Percentiles rank a stretch among this genome's conserved stretches.
Evolutionary conservation across 1,284 basidiomycete genomes (phyloP).

Genomic region (Microbotryum saponariae): DNA sequence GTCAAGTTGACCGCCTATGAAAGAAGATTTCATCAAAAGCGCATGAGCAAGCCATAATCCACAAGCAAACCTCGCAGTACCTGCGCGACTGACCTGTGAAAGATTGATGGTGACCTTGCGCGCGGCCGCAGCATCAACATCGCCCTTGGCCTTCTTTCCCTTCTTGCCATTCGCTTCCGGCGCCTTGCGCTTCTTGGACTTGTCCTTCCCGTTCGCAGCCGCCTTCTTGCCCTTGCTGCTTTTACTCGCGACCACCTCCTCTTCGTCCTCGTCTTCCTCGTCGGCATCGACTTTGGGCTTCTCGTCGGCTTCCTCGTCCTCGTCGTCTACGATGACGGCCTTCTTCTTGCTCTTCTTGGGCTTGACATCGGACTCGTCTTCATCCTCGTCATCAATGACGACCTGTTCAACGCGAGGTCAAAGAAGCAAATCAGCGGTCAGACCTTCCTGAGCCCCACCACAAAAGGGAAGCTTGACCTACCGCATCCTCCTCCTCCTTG

Average conservation of each 20-base stretch:
- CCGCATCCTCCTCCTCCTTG: slow-evolving; percentile 23
- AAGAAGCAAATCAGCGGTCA: background rate
- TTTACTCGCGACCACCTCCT: slow-evolving; percentile 21
- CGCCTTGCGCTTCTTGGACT: slow-evolving; percentile 19
- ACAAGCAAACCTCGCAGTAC: background rate
- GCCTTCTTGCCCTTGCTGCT: slow-evolving; percentile 28
- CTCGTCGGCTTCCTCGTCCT: slow-evolving; percentile 19
- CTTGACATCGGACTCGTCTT: slow-evolving; percentile 43
- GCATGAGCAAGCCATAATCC: background rate
- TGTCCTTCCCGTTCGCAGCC: slow-evolving; percentile 17
- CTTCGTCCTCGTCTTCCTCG: slow-evolving; percentile 33
- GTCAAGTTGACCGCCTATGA: slow-evolving; percentile 78
- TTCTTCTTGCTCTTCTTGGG: slow-evolving; percentile 44
- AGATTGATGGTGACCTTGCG: slow-evolving; percentile 65
- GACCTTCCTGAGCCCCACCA: background rate
- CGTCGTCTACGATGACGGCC: slow-evolving; percentile 11
- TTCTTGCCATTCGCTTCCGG: slow-evolving; percentile 37
- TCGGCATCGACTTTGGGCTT: slow-evolving; percentile 36
- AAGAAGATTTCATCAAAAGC: slow-evolving; percentile 22
- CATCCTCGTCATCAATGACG: slow-evolving; percentile 38
- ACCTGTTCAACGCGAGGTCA: background rate
- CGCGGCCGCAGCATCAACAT: slow-evolving; percentile 43
- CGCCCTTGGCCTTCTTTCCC: slow-evolving; percentile 50
- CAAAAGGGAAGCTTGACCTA: slow-evolving; percentile 13
- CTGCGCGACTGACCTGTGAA: slow-evolving; percentile 45